A percentile compares a stretch with the other conserved stretches of the same genome.
phyloP scores from a whole-genome alignment of 2,329 filamentous ascomycete genomes.

The Diaporthe vaccinii region DNA sequence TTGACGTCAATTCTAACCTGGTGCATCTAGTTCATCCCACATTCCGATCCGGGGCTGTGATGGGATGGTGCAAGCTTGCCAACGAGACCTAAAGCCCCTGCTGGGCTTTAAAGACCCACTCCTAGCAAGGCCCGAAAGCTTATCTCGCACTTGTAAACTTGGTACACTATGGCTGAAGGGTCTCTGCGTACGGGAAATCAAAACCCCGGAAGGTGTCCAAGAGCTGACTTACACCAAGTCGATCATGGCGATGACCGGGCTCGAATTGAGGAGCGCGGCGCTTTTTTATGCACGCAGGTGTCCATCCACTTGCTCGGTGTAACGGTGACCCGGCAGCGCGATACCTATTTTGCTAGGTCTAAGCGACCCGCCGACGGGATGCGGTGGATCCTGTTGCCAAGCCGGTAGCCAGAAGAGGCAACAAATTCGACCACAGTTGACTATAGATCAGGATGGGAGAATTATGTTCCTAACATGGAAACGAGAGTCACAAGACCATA shows the following conservation, averaged over 20 bases:
- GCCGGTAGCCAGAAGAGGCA: neutral
- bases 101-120: neutral
- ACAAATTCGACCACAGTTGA: neutral
- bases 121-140: neutral
- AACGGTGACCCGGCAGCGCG: neutral
- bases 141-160: neutral
- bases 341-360: neutral
- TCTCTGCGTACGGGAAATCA: neutral
- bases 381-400: neutral
- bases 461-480: neutral
- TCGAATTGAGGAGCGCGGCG: neutral
- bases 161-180: too few species aligned
- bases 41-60: neutral
- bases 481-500: neutral
- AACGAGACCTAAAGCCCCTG: neutral
- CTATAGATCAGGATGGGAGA: neutral
- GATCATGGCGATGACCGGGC: neutral
- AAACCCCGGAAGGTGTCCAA: neutral
- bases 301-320: neutral
- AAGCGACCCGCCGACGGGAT: neutral
- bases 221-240: neutral
- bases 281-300: neutral
- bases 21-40: neutral
- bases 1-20: neutral
- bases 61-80: neutral